Percentiles rank a stretch among this genome's conserved stretches.
Evolutionary conservation across 176 grass and related monocot species (phyloP).

Genomic region (Oryza australiensis): DNA sequence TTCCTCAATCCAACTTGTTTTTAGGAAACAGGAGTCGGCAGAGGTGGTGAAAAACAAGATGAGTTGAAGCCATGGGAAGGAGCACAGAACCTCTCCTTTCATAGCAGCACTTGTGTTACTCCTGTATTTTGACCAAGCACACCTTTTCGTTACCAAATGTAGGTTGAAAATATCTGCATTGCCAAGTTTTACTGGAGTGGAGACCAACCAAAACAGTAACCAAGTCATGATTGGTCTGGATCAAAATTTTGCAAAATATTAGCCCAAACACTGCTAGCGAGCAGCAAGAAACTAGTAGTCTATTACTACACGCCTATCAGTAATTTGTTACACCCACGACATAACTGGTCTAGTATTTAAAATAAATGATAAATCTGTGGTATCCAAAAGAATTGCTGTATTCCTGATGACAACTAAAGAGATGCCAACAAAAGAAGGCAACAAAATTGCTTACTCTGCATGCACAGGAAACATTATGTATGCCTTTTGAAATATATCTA

Average conservation of each 20-base stretch:
- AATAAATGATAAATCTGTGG: too few species aligned
- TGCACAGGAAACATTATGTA: conserved; percentile 89
- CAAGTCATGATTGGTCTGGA: background rate
- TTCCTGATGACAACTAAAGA: background rate
- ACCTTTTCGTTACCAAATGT: background rate
- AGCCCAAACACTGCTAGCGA: background rate
- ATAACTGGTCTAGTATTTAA: background rate
- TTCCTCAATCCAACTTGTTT: background rate
- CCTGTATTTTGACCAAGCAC: background rate
- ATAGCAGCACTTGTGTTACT: background rate
- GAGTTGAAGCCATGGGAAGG: background rate
- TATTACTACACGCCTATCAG: background rate
- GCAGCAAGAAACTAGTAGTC: background rate
- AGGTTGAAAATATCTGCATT: background rate
- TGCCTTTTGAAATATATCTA: conserved; percentile 78
- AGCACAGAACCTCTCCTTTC: background rate
- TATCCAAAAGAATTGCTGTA: background rate
- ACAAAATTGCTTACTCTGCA: conserved; percentile 71
- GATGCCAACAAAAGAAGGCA: background rate
- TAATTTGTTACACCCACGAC: background rate
- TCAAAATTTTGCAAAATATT: background rate
- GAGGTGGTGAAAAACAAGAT: background rate
- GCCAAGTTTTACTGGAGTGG: background rate
- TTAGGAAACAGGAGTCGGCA: background rate
- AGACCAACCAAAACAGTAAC: background rate